Percentiles rank a stretch among this genome's conserved stretches.
phyloP scores from a whole-genome alignment of 495 filamentous ascomycete genomes.

The Xylaria cubensis region DNA sequence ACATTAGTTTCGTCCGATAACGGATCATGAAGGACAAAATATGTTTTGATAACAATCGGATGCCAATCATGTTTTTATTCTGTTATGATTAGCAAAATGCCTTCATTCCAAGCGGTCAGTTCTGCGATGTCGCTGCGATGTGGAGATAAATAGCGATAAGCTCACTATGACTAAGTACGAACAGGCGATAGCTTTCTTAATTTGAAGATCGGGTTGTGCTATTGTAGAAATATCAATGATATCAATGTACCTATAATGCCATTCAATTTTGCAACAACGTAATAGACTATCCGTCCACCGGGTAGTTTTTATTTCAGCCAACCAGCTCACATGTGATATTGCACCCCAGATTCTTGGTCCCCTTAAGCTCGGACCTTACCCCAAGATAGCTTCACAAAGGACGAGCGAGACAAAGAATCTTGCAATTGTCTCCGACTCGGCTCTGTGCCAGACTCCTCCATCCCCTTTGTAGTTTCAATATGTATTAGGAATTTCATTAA shows the following conservation, averaged over 20 bases:
- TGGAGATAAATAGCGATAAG: neutral
- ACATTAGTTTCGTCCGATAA: neutral
- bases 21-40: neutral
- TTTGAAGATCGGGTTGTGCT: too few relatives aligned
- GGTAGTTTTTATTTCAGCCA: slow-evolving; percentile 5
- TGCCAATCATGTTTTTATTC: neutral
- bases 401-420: neutral
- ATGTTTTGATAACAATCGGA: neutral
- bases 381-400: slow-evolving; percentile 15
- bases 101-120: neutral
- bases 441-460: neutral
- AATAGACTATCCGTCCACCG: neutral
- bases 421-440: neutral
- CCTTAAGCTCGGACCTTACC: slow-evolving; percentile 1
- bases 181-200: neutral
- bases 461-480: neutral
- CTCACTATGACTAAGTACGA: neutral
- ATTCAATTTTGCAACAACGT: neutral
- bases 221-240: too few relatives aligned
- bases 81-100: neutral
- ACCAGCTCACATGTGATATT: slow-evolving; percentile 23
- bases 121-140: slow-evolving; percentile 2
- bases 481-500: neutral
- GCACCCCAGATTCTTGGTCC: slow-evolving; percentile 20
- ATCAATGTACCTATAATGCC: neutral